Evolutionary conservation across 371 early-diverging fungal species (phyloP).

Genomic region (Apophysomyces elegans): DNA sequence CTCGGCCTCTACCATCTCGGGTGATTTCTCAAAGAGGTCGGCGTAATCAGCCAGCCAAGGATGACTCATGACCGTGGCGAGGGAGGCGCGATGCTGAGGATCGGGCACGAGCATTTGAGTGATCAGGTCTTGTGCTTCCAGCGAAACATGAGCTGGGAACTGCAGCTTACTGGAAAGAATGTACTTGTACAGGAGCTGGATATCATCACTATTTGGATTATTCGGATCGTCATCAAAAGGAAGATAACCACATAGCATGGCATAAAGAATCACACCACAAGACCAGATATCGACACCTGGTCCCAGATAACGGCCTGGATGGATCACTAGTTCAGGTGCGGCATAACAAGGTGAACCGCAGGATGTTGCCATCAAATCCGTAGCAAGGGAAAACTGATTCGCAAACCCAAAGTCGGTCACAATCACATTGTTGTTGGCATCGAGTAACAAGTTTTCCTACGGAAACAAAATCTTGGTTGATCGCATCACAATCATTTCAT

Average conservation of each 20-base stretch:
- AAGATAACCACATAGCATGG: conserved; percentile 73
- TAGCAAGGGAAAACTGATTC: conserved; percentile 73
- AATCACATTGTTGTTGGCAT: conserved; percentile 81
- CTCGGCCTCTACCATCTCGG: conserved; percentile 8
- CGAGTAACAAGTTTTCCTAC: conserved; percentile 86
- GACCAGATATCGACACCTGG: conserved; percentile 94
- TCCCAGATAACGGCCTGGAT: conserved; percentile 92
- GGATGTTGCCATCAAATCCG: conserved; percentile 80
- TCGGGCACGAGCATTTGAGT: conserved; percentile 58
- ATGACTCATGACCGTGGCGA: conserved; percentile 56
- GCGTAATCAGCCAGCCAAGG: conserved; percentile 24
- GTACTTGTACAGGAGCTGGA: conserved; percentile 63
- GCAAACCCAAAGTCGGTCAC: conserved; percentile 99
- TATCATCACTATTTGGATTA: conserved; percentile 63
- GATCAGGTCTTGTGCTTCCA: conserved; percentile 48
- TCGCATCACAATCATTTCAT: conserved; percentile 1
- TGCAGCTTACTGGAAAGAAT: conserved; percentile 56
- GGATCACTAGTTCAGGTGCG: conserved; percentile 92
- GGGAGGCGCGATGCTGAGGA: conserved; percentile 50
- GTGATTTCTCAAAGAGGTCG: conserved; percentile 10
- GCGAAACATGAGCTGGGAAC: conserved; percentile 52
- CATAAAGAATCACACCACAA: conserved; percentile 87
- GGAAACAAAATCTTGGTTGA: conserved; percentile 45
- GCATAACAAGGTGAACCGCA: conserved; percentile 97
- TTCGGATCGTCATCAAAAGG: conserved; percentile 80